Conservation (phyloP, 148 eudicot species). For the Pouteria glomerata region DNA sequence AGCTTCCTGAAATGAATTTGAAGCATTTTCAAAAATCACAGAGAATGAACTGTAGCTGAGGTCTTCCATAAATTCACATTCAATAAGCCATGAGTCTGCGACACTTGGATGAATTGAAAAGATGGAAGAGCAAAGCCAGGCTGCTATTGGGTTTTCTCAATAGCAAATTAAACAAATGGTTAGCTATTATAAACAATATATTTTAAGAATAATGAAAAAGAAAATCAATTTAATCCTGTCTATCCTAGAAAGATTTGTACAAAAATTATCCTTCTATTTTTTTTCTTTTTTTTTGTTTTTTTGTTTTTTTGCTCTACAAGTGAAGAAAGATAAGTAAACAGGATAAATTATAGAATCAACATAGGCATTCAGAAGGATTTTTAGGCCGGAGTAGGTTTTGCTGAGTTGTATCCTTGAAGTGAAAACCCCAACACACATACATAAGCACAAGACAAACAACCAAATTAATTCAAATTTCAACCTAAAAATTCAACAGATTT, state of each 20-base stretch:
- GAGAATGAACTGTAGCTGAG: too few relatives aligned
- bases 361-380: neutral
- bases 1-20: too few relatives aligned
- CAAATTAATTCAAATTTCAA: neutral
- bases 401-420: neutral
- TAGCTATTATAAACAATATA: neutral
- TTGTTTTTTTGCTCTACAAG: neutral
- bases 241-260: neutral
- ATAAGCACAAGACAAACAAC: neutral
- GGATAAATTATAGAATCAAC: neutral
- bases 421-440: neutral
- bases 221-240: neutral
- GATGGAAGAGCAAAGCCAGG: too few relatives aligned
- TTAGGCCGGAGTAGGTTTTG: neutral
- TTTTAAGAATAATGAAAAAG: neutral
- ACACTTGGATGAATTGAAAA: too few relatives aligned
- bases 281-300: too few relatives aligned
- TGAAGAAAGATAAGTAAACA: neutral
- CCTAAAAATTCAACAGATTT: constrained; percentile 7
- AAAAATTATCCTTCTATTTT: neutral
- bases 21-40: too few relatives aligned
- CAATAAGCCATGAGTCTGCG: too few relatives aligned
- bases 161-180: too few relatives aligned
- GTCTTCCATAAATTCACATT: too few relatives aligned
- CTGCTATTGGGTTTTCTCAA: too few relatives aligned